Evolutionary conservation across 1,284 basidiomycete genomes (phyloP), one percentile per base, ranked within the genome.

Genomic region (Ceratobasidium sp.): DNA sequence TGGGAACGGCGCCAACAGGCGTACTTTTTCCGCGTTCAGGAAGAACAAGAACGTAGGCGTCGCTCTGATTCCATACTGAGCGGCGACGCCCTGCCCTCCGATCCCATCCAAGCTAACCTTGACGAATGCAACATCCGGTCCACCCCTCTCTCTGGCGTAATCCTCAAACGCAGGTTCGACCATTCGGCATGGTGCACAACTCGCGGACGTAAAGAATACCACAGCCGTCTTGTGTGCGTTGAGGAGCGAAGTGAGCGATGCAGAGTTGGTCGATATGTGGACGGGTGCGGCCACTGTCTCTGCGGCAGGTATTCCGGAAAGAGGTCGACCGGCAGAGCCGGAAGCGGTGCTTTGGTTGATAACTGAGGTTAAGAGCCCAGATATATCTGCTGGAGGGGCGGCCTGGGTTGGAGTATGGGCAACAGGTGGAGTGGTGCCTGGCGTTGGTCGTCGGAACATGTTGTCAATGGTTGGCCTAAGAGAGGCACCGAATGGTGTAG

Each of bases 11-110:
- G 36, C 2, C 11, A 12, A 38, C 11, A 38, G 8, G 25, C 74
- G 59, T 56, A 90, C 90, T 86, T 92, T 92, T 75, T 86, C 84
- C 0, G 90, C 91, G 74, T 92, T 84, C 75, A 89, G 79, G 82
- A 94, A 95, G 81, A 92, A 94, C 64, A 91, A 82, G 79, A 95
- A 95, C 3, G 93, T 95, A 3, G 94, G 94, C 0, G 92, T 95
- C 0, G 85, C 92, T n/a, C 84, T 80, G 0, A 96, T 86, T 3
- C 85, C 83, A 81, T 86, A 91, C 77, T 90, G 83, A 0, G 81
- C 77, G 0, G 90, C 92, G 30, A 94, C 59, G 82, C 81, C 8
- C 82, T 78, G 0, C 88, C 88, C 79, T 87, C 80, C 0, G 16
- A 90, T 91, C 5, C 90, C 85, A 7, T 84, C 86, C 75, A 94